Evolutionary conservation across 2,329 filamentous ascomycete genomes (phyloP).

Genomic region (Dactylellina parvicollis): DNA sequence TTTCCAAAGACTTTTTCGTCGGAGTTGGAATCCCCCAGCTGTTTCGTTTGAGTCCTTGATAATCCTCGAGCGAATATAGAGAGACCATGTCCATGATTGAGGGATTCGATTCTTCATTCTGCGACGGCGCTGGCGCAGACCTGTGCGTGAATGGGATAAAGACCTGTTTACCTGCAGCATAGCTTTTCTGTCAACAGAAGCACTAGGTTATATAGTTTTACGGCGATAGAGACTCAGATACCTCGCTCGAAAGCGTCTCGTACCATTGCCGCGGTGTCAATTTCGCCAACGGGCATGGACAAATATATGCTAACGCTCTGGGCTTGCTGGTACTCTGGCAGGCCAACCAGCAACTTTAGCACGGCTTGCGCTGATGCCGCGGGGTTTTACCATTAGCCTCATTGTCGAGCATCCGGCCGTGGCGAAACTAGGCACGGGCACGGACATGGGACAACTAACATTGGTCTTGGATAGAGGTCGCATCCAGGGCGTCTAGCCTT

Average conservation of each 20-base stretch:
- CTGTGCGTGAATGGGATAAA: slow-evolving; percentile 88
- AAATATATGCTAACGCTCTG: slow-evolving; percentile 84
- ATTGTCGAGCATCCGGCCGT: not conserved
- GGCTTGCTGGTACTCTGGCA: slow-evolving; percentile 73
- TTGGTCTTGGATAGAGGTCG: slow-evolving; percentile 33
- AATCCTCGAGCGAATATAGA: slow-evolving; percentile 77
- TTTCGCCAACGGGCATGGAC: slow-evolving; percentile 88
- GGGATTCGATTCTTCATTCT: slow-evolving; percentile 29
- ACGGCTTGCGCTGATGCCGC: slow-evolving; percentile 14
- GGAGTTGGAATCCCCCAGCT: slow-evolving; percentile 96
- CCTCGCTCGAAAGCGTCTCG: slow-evolving; percentile 73
- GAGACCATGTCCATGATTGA: slow-evolving; percentile 92
- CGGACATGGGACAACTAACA: slow-evolving; percentile 14
- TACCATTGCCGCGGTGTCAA: slow-evolving; percentile 84
- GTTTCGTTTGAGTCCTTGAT: slow-evolving; percentile 78
- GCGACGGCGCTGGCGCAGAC: not conserved
- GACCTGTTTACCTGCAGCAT: slow-evolving; percentile 76
- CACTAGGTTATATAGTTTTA: not conserved
- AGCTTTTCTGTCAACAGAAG: not conserved
- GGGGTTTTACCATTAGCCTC: not conserved
- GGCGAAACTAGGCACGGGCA: not conserved
- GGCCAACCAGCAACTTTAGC: slow-evolving; percentile 30
- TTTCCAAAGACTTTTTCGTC: slow-evolving; percentile 70
- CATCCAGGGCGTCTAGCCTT: slow-evolving; percentile 15
- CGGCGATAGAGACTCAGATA: slow-evolving; percentile 13